Conservation (phyloP, 129 eudicot genomes). For the carrot (Daucus carota) region DNA sequence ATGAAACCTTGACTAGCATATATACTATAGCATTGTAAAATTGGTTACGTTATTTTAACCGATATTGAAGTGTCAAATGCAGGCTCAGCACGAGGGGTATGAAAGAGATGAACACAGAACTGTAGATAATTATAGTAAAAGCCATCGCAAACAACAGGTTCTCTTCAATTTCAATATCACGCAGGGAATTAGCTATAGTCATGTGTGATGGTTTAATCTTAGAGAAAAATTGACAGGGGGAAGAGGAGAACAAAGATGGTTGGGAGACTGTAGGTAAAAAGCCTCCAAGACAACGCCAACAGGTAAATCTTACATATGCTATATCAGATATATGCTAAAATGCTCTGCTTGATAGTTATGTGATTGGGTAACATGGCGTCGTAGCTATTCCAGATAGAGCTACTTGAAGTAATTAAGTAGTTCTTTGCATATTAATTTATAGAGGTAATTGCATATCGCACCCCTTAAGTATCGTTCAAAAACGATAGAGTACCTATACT, state of each 20-base stretch:
- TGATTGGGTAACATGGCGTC: background rate
- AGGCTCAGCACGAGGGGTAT: constrained; percentile 33
- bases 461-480: no score
- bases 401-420: background rate
- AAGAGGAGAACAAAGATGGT: constrained; percentile 46
- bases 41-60: background rate
- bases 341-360: background rate
- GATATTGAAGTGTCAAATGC: constrained; percentile 5
- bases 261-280: constrained; percentile 87
- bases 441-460: no score
- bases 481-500: no score
- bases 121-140: constrained; percentile 28
- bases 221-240: constrained; percentile 26
- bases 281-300: constrained; percentile 46
- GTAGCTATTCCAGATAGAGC: background rate
- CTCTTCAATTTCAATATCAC: constrained; percentile 4
- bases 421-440: background rate
- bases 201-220: background rate
- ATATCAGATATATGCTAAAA: constrained; percentile 3
- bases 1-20: background rate
- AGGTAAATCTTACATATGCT: constrained; percentile 32
- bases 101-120: constrained; percentile 23
- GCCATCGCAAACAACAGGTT: constrained; percentile 28
- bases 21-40: background rate
- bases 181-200: background rate